Percentiles rank a stretch among this genome's conserved stretches.
Evolutionary conservation across 2,329 filamentous ascomycete species (phyloP).

Genomic region (Beauveria scarabaeidicola): DNA sequence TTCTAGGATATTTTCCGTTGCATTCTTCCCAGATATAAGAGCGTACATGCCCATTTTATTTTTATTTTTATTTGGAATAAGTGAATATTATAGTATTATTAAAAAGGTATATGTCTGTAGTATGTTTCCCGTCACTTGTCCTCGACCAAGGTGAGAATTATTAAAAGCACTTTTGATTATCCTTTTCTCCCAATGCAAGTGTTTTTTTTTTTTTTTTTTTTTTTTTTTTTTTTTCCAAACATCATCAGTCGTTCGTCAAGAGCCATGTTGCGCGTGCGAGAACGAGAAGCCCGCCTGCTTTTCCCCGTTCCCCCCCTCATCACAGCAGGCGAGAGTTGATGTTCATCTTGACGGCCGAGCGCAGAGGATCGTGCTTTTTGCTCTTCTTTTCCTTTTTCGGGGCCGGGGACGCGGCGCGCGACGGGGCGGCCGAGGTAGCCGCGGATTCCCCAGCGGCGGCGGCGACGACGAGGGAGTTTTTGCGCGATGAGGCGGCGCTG

Average conservation of each 20-base stretch:
- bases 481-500: constrained; percentile 11
- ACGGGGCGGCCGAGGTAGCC: background rate
- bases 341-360: constrained; percentile 5
- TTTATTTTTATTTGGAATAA: too few species aligned
- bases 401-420: background rate
- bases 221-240: background rate
- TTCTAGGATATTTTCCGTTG: constrained; percentile 1
- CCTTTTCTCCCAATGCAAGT: background rate
- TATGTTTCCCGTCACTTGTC: background rate
- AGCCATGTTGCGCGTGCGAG: background rate
- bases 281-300: too few species aligned
- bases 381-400: background rate
- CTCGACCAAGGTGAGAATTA: background rate
- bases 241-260: constrained; percentile 4
- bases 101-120: background rate
- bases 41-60: too few species aligned
- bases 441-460: background rate
- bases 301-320: background rate
- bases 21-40: background rate
- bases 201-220: background rate
- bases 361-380: background rate
- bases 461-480: constrained; percentile 1
- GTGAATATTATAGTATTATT: background rate
- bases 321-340: background rate
- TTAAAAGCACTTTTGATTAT: background rate